Evolutionary conservation across 768 basidiomycete genomes (phyloP).

Genomic region (Tylopilus intermedius): DNA sequence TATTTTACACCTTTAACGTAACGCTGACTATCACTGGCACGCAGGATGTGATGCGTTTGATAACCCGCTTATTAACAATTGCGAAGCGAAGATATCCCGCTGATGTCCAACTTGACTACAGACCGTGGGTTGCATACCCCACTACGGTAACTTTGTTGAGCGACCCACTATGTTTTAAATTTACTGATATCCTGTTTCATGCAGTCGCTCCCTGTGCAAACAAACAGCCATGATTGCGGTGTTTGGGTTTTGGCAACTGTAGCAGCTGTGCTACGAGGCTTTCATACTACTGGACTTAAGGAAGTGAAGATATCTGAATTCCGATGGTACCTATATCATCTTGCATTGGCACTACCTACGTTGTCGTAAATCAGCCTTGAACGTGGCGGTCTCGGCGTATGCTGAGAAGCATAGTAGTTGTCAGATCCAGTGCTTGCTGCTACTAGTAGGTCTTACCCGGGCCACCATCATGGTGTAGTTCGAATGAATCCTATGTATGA

Average conservation of each 20-base stretch:
- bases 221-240: not conserved
- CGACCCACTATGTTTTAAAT: too few species aligned
- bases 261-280: not conserved
- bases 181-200: not conserved
- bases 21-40: not conserved
- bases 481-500: too few species aligned
- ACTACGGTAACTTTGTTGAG: not conserved
- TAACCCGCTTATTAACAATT: not conserved
- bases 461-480: too few species aligned
- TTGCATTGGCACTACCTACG: not conserved
- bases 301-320: not conserved
- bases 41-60: slow-evolving; percentile 4
- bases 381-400: too few species aligned
- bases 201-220: not conserved
- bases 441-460: too few species aligned
- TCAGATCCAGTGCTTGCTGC: too few species aligned
- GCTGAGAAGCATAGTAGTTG: too few species aligned
- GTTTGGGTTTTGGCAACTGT: slow-evolving; percentile 1
- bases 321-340: not conserved
- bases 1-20: not conserved
- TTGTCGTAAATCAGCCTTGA: not conserved
- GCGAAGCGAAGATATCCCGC: not conserved
- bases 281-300: not conserved
- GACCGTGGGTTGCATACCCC: not conserved
- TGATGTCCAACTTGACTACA: not conserved